These are phyloP conservation scores for Asterella californica DNA, from an alignment of 225 moss, liverwort and hornwort species.

Conservation along the genomic window DNA sequence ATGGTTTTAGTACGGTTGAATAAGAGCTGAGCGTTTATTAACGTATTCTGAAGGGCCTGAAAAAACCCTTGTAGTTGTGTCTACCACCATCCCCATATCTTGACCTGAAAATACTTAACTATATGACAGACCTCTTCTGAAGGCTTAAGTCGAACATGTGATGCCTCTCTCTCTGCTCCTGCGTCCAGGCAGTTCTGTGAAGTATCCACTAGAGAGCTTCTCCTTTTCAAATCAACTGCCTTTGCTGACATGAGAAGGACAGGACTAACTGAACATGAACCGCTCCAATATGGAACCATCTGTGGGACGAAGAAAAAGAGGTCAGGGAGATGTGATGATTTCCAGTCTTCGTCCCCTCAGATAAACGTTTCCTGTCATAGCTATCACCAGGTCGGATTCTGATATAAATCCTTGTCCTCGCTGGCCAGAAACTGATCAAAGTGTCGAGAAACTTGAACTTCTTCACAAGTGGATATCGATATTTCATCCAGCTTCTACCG, in stretches of 20 bases:
- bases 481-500: slow-evolving; percentile 94
- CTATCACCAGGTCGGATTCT: neutral
- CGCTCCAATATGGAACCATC: neutral
- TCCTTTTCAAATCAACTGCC: neutral
- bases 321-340: neutral
- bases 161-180: too few relatives aligned
- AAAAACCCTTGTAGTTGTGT: neutral
- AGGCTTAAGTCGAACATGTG: neutral
- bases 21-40: too few relatives aligned
- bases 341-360: neutral
- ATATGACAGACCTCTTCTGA: neutral
- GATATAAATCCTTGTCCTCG: neutral
- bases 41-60: neutral
- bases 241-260: neutral
- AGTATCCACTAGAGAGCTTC: too few relatives aligned
- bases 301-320: neutral
- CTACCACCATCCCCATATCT: neutral
- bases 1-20: too few relatives aligned
- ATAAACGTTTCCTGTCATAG: neutral
- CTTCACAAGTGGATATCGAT: slow-evolving; percentile 96
- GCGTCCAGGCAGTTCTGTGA: too few relatives aligned
- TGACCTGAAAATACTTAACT: neutral
- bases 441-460: slow-evolving; percentile 93
- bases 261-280: neutral
- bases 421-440: slow-evolving; percentile 68